Evolutionary conservation across 306 rosid species (phyloP).

Genomic region (Dalbergia oliveri): DNA sequence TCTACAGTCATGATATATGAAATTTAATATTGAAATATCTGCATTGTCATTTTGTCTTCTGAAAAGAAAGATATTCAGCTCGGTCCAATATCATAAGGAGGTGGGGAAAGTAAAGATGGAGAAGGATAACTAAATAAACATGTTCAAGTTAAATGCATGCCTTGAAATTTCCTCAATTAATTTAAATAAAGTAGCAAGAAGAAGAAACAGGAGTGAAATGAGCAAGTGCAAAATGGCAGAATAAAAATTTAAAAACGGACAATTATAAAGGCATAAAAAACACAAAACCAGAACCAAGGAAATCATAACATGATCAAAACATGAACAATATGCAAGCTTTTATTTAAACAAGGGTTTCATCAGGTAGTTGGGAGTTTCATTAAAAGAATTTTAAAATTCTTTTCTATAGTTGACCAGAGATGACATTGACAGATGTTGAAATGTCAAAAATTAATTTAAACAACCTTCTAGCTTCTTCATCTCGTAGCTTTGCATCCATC

Average conservation of each 20-base stretch:
- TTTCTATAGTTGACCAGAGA: not conserved
- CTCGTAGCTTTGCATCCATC: slow-evolving; percentile 98
- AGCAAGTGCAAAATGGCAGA: slow-evolving; percentile 11
- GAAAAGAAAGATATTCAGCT: slow-evolving; percentile 21
- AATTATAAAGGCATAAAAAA: not conserved
- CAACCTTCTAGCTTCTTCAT: slow-evolving; percentile 98
- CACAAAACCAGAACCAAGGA: not conserved
- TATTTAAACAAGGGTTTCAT: slow-evolving; percentile 6
- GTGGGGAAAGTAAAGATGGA: slow-evolving; percentile 8
- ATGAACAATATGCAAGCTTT: slow-evolving; percentile 16
- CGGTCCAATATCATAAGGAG: slow-evolving; percentile 1
- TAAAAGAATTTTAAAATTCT: not conserved
- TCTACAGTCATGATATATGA: slow-evolving; percentile 60
- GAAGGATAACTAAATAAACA: slow-evolving; percentile 9
- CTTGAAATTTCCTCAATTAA: not conserved
- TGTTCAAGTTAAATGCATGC: slow-evolving; percentile 8
- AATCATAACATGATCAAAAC: slow-evolving; percentile 4
- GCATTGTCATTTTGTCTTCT: slow-evolving; percentile 16
- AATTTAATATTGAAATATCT: slow-evolving; percentile 39
- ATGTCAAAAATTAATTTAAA: slow-evolving; percentile 42
- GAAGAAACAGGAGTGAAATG: slow-evolving; percentile 17
- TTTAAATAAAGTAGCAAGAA: not conserved
- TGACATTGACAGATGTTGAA: slow-evolving; percentile 16
- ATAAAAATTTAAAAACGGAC: not conserved
- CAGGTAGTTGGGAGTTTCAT: slow-evolving; percentile 7